Evolutionary conservation across 1,284 basidiomycete genomes (phyloP).

Genomic region (Sutorius eximius): DNA sequence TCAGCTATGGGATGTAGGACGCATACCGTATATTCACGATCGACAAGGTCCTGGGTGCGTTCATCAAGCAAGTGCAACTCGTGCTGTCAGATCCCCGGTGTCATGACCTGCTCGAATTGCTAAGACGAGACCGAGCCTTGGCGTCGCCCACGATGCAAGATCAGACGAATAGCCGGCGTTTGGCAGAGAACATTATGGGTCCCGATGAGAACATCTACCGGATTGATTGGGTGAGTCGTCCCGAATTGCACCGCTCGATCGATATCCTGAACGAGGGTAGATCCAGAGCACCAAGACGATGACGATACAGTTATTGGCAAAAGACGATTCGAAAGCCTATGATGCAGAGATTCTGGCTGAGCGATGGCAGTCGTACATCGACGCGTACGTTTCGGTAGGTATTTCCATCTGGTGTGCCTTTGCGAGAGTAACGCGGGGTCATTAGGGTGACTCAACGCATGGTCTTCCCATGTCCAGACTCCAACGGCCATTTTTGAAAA

Average conservation of each 20-base stretch:
- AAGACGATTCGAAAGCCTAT: conserved; percentile 86
- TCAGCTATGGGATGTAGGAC: conserved; percentile 40
- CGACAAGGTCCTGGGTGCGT: conserved; percentile 88
- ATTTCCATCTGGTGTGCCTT: not conserved
- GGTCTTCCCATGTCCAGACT: conserved; percentile 53
- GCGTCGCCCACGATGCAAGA: conserved; percentile 72
- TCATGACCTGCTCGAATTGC: conserved; percentile 79
- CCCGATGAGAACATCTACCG: conserved; percentile 91
- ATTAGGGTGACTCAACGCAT: conserved; percentile 53
- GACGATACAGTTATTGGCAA: conserved; percentile 85
- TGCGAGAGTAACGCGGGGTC: not conserved
- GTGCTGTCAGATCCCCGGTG: conserved; percentile 80
- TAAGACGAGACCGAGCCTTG: conserved; percentile 76
- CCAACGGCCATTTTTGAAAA: conserved; percentile 72
- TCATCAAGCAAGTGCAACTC: conserved; percentile 86
- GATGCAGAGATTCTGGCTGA: conserved; percentile 82
- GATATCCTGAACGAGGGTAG: conserved; percentile 41
- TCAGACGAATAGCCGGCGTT: conserved; percentile 81
- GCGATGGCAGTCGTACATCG: conserved; percentile 89
- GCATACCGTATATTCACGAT: conserved; percentile 88
- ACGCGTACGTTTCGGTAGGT: conserved; percentile 81
- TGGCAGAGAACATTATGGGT: conserved; percentile 81
- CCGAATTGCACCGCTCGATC: not conserved
- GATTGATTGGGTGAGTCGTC: conserved; percentile 79
- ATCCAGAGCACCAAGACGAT: conserved; percentile 68